These are phyloP conservation scores for Fusarium setosum DNA, from an alignment of 2,329 filamentous ascomycete genomes.

Conservation along the genomic window DNA sequence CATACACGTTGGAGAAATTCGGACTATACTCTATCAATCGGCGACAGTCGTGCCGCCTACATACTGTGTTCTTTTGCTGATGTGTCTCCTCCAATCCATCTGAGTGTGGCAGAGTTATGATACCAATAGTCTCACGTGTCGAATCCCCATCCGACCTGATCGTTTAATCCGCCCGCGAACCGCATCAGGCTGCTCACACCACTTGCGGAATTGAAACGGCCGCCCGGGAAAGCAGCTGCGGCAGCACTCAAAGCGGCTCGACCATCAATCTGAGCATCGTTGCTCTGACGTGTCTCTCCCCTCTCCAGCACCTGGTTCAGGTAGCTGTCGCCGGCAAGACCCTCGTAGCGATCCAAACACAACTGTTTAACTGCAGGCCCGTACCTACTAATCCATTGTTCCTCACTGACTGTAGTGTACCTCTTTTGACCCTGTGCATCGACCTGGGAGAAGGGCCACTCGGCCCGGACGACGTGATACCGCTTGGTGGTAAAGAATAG, in stretches of 20 bases:
- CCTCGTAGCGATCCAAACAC: constrained; percentile 35
- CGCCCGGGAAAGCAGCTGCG: constrained; percentile 27
- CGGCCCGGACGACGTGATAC: constrained; percentile 24
- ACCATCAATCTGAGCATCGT: background rate
- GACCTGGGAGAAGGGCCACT: constrained; percentile 31
- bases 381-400: constrained; percentile 24
- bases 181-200: constrained; percentile 27
- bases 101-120: no score
- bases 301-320: constrained; percentile 33
- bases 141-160: constrained; percentile 37
- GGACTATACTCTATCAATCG: no score
- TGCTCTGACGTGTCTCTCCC: background rate
- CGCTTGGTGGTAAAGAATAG: constrained; percentile 33
- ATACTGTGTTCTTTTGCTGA: background rate
- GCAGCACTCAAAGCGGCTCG: constrained; percentile 29
- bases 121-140: no score
- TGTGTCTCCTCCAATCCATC: background rate
- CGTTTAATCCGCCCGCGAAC: constrained; percentile 17
- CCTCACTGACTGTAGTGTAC: constrained; percentile 34
- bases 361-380: constrained; percentile 28
- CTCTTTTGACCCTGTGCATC: constrained; percentile 13
- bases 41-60: background rate
- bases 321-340: constrained; percentile 26
- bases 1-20: no score
- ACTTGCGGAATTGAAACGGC: constrained; percentile 13